Percentiles rank a stretch among this genome's conserved stretches.
Evolutionary conservation across 257 asterid species (phyloP).

Genomic region (Coffea eugenioides): DNA sequence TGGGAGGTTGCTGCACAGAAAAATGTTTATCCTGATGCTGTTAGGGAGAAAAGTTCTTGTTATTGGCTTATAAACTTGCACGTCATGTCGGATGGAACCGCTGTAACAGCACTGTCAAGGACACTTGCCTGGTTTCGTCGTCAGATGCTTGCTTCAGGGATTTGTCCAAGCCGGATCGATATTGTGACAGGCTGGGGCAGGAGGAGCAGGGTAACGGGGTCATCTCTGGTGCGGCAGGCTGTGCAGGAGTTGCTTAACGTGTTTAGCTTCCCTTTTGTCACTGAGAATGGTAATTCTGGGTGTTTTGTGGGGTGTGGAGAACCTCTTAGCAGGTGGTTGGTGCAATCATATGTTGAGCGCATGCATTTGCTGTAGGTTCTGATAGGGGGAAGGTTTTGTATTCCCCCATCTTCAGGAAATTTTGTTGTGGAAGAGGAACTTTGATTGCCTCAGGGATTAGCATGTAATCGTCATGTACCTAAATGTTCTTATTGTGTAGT

Average conservation of each 20-base stretch:
- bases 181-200: constrained; percentile 98
- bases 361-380: constrained; percentile 80
- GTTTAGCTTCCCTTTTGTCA: constrained; percentile 68
- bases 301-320: constrained; percentile 95
- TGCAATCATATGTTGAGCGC: constrained; percentile 76
- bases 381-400: constrained; percentile 7
- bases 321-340: constrained; percentile 76
- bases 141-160: constrained; percentile 66
- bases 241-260: constrained; percentile 65
- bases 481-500: not conserved
- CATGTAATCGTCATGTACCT: not conserved
- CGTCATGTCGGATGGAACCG: constrained; percentile 96
- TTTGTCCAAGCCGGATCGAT: constrained; percentile 69
- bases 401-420: constrained; percentile 10
- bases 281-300: constrained; percentile 75
- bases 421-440: constrained; percentile 28
- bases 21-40: constrained; percentile 90
- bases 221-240: constrained; percentile 79
- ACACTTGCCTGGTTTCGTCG: constrained; percentile 86
- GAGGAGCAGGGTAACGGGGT: constrained; percentile 83
- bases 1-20: constrained; percentile 93
- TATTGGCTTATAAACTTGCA: constrained; percentile 96
- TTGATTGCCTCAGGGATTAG: constrained; percentile 12
- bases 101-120: constrained; percentile 87
- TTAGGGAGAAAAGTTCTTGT: constrained; percentile 63